Evolutionary conservation across 306 rosid species (phyloP), one percentile per base, ranked within the genome.

Genomic region (Quillaja saponaria): DNA sequence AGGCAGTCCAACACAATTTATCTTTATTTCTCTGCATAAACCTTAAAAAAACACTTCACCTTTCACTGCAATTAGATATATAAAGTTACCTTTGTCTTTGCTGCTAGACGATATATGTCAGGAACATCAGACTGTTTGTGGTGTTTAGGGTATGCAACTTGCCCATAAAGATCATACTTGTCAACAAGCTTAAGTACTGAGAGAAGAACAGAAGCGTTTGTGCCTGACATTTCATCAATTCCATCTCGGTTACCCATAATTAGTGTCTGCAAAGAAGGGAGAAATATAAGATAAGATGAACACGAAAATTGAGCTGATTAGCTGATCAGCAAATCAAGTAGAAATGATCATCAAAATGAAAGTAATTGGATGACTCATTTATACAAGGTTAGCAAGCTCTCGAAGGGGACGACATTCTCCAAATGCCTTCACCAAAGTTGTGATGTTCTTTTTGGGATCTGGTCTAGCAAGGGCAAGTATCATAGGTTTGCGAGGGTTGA

Each of bases 401-500:
- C 82, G 79, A 63, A 82, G 40, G 19, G 80, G 80, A 34, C 81
- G 84, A 52, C 90, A 84, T 79, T 81, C 90, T 69, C 90, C 90
- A 75, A 80, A 84, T 53, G 86, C 90, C 69, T 84, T 84, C 66
- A 84, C 85, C 42, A 84, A 67, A 53, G 84, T 84, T 0, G 82
- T 75, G 58, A 84, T 78, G 60, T 84, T 81, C 51, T 84, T 84
- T 50, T 84, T 81, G 18, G 90, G 90, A 60, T 84, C 86, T 75
- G 86, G 84, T 49, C 90, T 76, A 6, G 90, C 90, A 76, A 84
- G 90, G 18, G 84, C 86, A 65, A 84, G 90, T 75, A 81, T 81
- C 90, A 81, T 84, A 19, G 86, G 90, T 76, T 84, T 84, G 60
- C 78, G 84, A 11, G 90, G 90, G 69, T 81, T 84, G 60, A 84